These are phyloP conservation scores for Amaranthus palmeri DNA, from an alignment of 148 eudicot genomes.

Conservation along the genomic window DNA sequence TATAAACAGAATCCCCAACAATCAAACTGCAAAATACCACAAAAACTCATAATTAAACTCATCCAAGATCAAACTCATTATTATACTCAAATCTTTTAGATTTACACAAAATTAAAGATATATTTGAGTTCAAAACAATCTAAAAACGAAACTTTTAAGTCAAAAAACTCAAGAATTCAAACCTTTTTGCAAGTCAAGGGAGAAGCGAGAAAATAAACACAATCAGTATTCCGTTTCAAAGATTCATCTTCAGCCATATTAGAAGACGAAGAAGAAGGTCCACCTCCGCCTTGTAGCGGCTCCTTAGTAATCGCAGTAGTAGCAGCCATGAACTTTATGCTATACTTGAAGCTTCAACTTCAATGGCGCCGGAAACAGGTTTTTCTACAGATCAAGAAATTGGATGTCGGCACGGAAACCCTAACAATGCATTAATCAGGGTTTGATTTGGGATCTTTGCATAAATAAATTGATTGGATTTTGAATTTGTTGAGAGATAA, in stretches of 20 bases:
- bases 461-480: no score
- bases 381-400: slow-evolving; percentile 2
- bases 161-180: background rate
- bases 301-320: slow-evolving; percentile 17
- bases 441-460: slow-evolving; percentile 5
- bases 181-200: slow-evolving; percentile 95
- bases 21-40: background rate
- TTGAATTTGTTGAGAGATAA: background rate
- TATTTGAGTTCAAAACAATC: no score
- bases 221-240: slow-evolving; percentile 72
- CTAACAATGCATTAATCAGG: slow-evolving; percentile 23
- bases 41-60: slow-evolving; percentile 3
- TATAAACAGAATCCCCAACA: background rate
- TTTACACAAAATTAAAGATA: background rate
- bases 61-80: background rate
- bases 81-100: background rate
- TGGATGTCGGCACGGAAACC: slow-evolving; percentile 1
- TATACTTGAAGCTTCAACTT: background rate
- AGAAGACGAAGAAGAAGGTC: slow-evolving; percentile 9
- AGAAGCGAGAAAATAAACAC: slow-evolving; percentile 86
- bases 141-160: background rate
- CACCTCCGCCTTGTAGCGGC: slow-evolving; percentile 18
- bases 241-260: slow-evolving; percentile 55
- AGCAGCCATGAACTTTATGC: slow-evolving; percentile 15
- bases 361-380: background rate